These are phyloP conservation scores for Fusarium lyarnte DNA, from an alignment of 2,329 filamentous ascomycete genomes.

Conservation along the genomic window DNA sequence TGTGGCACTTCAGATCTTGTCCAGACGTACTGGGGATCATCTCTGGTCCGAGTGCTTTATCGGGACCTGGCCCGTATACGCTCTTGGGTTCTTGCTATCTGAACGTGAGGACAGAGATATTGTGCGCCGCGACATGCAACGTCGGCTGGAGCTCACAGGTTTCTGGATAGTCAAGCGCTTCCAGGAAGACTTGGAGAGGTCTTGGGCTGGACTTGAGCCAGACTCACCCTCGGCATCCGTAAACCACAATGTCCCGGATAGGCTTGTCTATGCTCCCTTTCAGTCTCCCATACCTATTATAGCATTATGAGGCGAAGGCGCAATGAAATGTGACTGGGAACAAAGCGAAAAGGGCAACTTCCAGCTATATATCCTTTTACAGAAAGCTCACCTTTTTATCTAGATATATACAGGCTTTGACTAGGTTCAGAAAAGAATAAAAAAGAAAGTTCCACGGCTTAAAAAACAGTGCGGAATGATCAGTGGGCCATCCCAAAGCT, in stretches of 20 bases:
- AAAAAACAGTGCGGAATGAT: too few species aligned
- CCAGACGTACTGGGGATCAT: neutral
- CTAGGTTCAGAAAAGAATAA: too few species aligned
- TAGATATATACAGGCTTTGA: too few species aligned
- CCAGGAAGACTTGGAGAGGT: neutral
- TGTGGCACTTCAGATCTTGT: neutral
- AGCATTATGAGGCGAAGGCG: neutral
- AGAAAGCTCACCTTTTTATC: too few species aligned
- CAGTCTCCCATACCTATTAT: neutral
- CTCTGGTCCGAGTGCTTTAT: neutral
- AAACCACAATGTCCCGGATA: neutral
- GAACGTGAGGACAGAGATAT: neutral
- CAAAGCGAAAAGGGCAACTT: neutral
- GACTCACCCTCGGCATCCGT: neutral
- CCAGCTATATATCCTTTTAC: too few species aligned
- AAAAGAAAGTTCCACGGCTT: too few species aligned
- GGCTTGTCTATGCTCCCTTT: accelerated
- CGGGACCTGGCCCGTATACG: neutral
- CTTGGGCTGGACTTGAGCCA: accelerated
- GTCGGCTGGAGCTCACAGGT: neutral
- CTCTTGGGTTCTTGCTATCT: neutral
- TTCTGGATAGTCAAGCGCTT: neutral
- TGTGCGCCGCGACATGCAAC: neutral
- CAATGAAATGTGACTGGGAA: accelerated
- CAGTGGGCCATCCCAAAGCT: too few species aligned